These are phyloP conservation scores for Termitomyces sp. DNA, from an alignment of 768 basidiomycete genomes.

Conservation along the genomic window DNA sequence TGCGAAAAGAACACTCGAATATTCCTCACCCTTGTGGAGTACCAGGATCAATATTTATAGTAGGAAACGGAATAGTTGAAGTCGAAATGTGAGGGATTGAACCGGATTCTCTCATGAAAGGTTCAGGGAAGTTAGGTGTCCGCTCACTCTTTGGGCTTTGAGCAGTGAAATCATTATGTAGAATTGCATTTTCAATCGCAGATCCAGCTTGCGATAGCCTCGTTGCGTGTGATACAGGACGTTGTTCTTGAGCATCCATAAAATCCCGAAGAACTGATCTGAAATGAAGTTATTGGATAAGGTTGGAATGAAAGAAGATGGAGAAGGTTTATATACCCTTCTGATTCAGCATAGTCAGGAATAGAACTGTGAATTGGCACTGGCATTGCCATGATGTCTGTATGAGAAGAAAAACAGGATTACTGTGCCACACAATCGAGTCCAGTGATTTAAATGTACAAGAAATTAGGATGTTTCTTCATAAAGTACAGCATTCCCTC, in stretches of 20 bases:
- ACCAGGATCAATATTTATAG: not conserved
- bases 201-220: not conserved
- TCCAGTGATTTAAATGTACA: not conserved
- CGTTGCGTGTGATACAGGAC: not conserved
- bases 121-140: not conserved
- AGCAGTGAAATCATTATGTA: not conserved
- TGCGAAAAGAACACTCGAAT: not conserved
- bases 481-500: not conserved
- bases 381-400: not conserved
- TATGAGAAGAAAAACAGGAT: not conserved
- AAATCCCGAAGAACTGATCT: not conserved
- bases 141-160: not conserved
- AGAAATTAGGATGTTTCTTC: not conserved
- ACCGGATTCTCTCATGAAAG: not conserved
- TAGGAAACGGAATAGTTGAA: not conserved
- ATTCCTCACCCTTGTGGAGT: not conserved
- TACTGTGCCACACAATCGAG: not conserved
- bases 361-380: not conserved
- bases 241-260: not conserved
- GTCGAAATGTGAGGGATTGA: not conserved
- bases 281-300: not conserved
- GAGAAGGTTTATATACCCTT: not conserved
- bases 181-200: not conserved
- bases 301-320: not conserved
- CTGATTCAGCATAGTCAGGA: conserved; percentile 6